Evolutionary conservation across 768 basidiomycete genomes (phyloP).

Genomic region (Hydnum rufescens): DNA sequence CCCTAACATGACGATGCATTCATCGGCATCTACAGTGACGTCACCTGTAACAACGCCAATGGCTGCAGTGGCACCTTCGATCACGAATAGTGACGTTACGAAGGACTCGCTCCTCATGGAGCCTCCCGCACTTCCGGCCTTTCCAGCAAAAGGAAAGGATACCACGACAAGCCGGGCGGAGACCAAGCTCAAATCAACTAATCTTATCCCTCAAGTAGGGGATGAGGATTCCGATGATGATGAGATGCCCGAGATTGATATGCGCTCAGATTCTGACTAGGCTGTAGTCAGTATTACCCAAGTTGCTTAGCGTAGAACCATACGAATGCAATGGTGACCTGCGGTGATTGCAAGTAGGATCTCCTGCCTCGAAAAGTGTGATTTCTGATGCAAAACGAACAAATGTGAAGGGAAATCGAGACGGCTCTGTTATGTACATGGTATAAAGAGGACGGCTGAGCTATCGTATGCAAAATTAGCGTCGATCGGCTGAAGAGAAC

Average conservation of each 20-base stretch:
- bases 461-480: too few relatives aligned
- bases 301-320: not conserved
- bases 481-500: too few relatives aligned
- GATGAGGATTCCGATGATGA: slow-evolving; percentile 28
- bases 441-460: too few relatives aligned
- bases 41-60: not conserved
- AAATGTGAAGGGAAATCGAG: not conserved
- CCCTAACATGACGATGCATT: not conserved
- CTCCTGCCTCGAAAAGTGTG: not conserved
- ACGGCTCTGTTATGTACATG: too few relatives aligned
- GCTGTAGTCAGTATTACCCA: not conserved
- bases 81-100: not conserved
- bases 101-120: not conserved
- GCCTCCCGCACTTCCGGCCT: not conserved
- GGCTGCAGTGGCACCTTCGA: not conserved
- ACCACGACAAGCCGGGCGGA: too few relatives aligned
- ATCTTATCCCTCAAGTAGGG: slow-evolving; percentile 16
- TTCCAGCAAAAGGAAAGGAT: not conserved
- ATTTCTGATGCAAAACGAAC: not conserved
- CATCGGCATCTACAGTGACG: not conserved
- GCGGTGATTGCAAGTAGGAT: not conserved
- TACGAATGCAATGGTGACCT: not conserved
- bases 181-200: too few relatives aligned
- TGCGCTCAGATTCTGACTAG: slow-evolving; percentile 60
- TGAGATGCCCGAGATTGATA: slow-evolving; percentile 55